Evolutionary conservation across 441 rosid genomes (phyloP).

Genomic region (Adansonia grandidieri): DNA sequence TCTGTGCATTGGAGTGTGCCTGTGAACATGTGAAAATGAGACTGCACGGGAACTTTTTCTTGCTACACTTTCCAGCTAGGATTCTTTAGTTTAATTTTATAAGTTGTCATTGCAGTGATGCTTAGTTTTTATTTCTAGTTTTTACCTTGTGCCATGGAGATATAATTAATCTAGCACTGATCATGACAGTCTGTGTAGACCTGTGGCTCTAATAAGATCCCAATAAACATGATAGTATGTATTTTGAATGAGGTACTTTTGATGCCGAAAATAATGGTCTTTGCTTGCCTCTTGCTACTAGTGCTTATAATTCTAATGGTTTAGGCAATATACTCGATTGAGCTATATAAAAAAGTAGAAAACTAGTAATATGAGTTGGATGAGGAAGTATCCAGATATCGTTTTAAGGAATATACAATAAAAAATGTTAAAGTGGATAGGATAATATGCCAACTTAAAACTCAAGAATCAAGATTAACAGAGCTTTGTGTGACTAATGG

Average conservation of each 20-base stretch:
- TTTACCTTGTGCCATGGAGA: not conserved
- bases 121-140: conserved; percentile 2
- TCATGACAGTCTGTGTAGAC: conserved; percentile 4
- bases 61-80: conserved; percentile 7
- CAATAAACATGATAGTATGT: not conserved
- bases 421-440: not conserved
- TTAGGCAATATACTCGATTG: not conserved
- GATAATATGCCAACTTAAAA: conserved; percentile 1
- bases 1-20: not conserved
- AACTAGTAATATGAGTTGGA: conserved; percentile 8
- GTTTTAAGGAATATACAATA: not conserved
- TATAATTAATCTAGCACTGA: conserved; percentile 1
- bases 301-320: not conserved
- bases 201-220: not conserved
- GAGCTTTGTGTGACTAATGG: conserved; percentile 12
- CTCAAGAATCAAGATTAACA: not conserved
- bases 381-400: conserved; percentile 4
- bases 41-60: not conserved
- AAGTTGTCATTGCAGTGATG: not conserved
- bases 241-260: conserved; percentile 5
- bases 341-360: not conserved
- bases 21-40: conserved; percentile 1
- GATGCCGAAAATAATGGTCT: not conserved
- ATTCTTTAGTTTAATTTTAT: not conserved
- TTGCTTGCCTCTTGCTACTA: not conserved